Evolutionary conservation across 108 stramenopile genomes (phyloP), one percentile per base, ranked within the genome.

Genomic region (Parietichytrium sp.): DNA sequence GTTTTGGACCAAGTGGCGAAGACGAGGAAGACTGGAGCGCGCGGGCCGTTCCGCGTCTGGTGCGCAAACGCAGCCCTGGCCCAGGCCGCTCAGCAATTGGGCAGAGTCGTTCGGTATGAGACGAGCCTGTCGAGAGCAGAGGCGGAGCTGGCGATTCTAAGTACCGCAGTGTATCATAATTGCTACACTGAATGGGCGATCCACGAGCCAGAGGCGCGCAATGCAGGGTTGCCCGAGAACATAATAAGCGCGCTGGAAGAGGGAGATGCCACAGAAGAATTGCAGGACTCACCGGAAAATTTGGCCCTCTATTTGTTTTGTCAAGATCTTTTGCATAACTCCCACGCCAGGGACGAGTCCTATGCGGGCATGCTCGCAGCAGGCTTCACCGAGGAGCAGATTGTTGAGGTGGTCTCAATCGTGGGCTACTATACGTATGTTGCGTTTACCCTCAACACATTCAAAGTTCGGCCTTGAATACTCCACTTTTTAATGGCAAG

Each of bases 131-230:
- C 61, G 33, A n/a, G 36, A 20, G 23, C 23, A 33, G 61, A 72
- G 42, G 36, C 61, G 18, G 61, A 72, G 20, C 36, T 72, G 10
- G 61, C 45, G 23, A 27, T 72, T 0, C 33, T 72, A 6, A 72
- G 38, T 8, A 72, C 61, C 6, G 61, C 61, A 38, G 45, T 3
- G 61, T 33, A 33, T 7, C 25, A 42, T 3, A 36, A 7, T n/a
- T 45, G 61, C 61, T n/a, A 72, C 38, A 1, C 25, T 33, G 61
- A 72, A 27, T 72, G 61, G 61, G 61, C 36, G 15, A 72, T 72
- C 33, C 61, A 72, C 3, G 61, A 45, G 8, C 38, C 36, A 25
- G 61, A 72, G 33, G 61, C 61, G 33, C 61, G 61, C 1, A 36
- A 45, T 6, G 61, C 61, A 0, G 61, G 61, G 38, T 33, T 72